Conservation (phyloP, 106 monocot genomes). For the Allium fistulosum region DNA sequence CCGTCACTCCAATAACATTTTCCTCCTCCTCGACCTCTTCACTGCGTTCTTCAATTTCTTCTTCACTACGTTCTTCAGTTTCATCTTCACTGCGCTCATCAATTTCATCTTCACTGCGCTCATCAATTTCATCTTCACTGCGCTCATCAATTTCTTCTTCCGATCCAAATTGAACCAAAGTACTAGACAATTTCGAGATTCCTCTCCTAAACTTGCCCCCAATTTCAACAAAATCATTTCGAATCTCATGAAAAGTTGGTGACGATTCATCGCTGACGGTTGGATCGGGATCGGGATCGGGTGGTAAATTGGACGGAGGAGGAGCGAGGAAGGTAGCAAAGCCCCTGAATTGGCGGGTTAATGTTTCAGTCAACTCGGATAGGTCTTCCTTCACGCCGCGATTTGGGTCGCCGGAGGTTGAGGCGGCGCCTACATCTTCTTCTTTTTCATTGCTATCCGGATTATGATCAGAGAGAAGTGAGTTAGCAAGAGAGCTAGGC, state of each 20-base stretch:
- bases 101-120: conserved; percentile 25
- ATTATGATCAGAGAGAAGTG: too few relatives aligned
- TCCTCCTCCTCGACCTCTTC: conserved; percentile 1
- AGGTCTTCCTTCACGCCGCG: conserved; percentile 84
- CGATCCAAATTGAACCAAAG: conserved; percentile 45
- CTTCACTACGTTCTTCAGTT: not conserved
- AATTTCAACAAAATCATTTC: conserved; percentile 71
- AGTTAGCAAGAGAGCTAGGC: too few relatives aligned
- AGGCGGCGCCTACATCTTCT: not conserved
- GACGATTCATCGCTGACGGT: not conserved
- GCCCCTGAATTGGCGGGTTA: conserved; percentile 73
- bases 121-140: conserved; percentile 4
- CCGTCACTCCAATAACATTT: conserved; percentile 48
- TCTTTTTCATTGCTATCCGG: too few relatives aligned
- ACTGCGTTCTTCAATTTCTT: conserved; percentile 19
- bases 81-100: conserved; percentile 21
- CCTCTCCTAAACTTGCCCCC: conserved; percentile 64
- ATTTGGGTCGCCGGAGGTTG: conserved; percentile 1
- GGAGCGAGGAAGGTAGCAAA: conserved; percentile 78
- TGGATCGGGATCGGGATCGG: conserved; percentile 1
- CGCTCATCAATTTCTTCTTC: conserved; percentile 40
- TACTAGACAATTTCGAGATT: conserved; percentile 57
- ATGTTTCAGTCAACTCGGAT: conserved; percentile 76
- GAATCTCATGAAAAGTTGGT: conserved; percentile 28
- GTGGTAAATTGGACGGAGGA: not conserved